Evolutionary conservation across 306 rosid genomes (phyloP), one percentile per base, ranked within the genome.

Genomic region (Quercus glauca): DNA sequence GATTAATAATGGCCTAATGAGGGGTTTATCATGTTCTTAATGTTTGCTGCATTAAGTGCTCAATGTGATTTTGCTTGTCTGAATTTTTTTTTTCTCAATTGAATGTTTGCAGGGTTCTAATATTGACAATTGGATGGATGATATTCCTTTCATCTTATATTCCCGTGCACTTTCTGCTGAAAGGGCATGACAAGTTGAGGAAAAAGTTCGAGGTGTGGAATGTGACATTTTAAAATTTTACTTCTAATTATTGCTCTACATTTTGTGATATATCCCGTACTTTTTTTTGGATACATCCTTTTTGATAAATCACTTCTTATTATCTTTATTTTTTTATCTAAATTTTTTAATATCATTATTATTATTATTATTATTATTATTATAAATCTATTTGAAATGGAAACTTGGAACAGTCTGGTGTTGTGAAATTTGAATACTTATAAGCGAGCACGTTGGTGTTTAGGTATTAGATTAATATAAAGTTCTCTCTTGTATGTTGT

Each of bases 61-160:
- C 60, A 11, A 26, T 72, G 13, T 10, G 57, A 43, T 55, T 26
- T 69, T 78, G 67, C 15, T 25, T 71, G n/a, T 19, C 72, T 75
- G 49, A 37, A 26, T 69, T 79, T 49, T 18, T 7, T 37, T 37
- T 35, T 7, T 8, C 28, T 33, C 73, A 65, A 56, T 73, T 79
- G 55, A 82, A 69, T 69, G 11, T 41, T 41, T 91, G 85, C 97
- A 95, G 99, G 94, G 96, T 88, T 83, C 57, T 92, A 26, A 91
- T 86, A 71, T 87, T 95, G 90, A 86, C 99, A 8, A 68, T 92
- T 26, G 98, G 98, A 80, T 95, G 99, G 98, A 90, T 95, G 73
- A 89, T 95, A 72, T 92, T 95, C 91, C 98, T 95, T 78, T 92
- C 94, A 1, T 77, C 92, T 37, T 95, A 90, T 89, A 89, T 91